phyloP scores from a whole-genome alignment of 2,329 filamentous ascomycete species.

The Fusarium anthophilum region DNA sequence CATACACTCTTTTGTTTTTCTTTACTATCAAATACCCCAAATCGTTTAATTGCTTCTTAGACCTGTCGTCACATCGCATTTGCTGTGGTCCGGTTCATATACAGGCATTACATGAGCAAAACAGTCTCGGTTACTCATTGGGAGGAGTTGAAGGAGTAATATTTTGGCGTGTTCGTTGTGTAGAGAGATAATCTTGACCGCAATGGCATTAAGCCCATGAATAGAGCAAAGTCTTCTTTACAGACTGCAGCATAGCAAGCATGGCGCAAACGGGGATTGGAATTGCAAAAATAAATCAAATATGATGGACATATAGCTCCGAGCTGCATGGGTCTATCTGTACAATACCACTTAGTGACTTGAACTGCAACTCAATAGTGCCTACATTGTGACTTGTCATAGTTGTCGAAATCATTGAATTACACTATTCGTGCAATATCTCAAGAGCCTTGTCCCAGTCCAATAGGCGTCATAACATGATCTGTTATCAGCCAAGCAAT shows the following conservation, averaged over 20 bases:
- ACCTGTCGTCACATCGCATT: slow-evolving; percentile 2
- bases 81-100: slow-evolving; percentile 3
- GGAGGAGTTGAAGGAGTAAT: slow-evolving; percentile 38
- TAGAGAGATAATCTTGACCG: neutral
- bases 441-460: neutral
- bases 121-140: slow-evolving; percentile 21
- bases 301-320: neutral
- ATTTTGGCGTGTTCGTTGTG: neutral
- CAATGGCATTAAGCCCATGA: neutral
- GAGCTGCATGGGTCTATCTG: neutral
- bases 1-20: slow-evolving; percentile 11
- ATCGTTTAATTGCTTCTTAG: slow-evolving; percentile 33
- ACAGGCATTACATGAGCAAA: slow-evolving; percentile 14
- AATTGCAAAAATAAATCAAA: slow-evolving; percentile 9
- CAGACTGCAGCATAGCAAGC: neutral
- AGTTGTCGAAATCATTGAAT: neutral
- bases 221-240: slow-evolving; percentile 4
- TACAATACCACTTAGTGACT: neutral
- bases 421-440: neutral
- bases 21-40: slow-evolving; percentile 36
- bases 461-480: neutral
- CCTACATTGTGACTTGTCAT: slow-evolving; percentile 10
- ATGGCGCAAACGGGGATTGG: slow-evolving; percentile 14
- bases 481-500: neutral
- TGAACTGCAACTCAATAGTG: neutral